Percentiles rank a stretch among this genome's conserved stretches.
Evolutionary conservation across 768 basidiomycete species (phyloP).

Genomic region (Lactifluus rugatus): DNA sequence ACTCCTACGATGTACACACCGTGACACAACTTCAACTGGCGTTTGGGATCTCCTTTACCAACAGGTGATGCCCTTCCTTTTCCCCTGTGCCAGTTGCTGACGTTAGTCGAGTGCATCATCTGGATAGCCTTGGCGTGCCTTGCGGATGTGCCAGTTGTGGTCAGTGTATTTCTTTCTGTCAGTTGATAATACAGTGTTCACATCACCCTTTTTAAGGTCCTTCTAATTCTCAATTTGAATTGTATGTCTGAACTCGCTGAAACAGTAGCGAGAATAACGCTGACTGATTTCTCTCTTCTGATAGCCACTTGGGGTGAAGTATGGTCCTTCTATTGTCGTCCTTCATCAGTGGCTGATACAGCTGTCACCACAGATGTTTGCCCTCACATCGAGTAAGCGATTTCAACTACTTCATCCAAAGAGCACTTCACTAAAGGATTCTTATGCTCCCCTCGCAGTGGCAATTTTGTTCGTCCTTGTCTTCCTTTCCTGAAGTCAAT

Average conservation of each 20-base stretch:
- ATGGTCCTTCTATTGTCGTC: background rate
- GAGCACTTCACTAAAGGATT: background rate
- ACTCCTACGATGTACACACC: background rate
- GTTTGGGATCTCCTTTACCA: background rate
- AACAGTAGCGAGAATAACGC: background rate
- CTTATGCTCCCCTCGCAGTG: background rate
- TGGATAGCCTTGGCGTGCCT: background rate
- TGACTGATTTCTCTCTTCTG: background rate
- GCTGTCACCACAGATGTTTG: background rate
- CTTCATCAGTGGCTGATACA: background rate
- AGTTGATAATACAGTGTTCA: background rate
- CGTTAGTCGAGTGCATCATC: background rate
- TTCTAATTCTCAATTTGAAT: conserved; percentile 4
- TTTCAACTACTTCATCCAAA: background rate
- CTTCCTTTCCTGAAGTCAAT: background rate
- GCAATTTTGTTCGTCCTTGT: background rate
- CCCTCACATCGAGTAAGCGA: background rate
- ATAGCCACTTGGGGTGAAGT: conserved; percentile 10
- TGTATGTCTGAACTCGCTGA: background rate
- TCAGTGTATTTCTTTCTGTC: background rate
- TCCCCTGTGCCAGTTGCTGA: background rate
- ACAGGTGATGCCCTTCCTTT: background rate
- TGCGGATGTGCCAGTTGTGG: background rate
- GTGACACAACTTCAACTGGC: background rate
- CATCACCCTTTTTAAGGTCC: background rate